Percentiles rank a stretch among this genome's conserved stretches.
Evolutionary conservation across 2,329 filamentous ascomycete species (phyloP).

Genomic region (Hymenoscyphus linearis): DNA sequence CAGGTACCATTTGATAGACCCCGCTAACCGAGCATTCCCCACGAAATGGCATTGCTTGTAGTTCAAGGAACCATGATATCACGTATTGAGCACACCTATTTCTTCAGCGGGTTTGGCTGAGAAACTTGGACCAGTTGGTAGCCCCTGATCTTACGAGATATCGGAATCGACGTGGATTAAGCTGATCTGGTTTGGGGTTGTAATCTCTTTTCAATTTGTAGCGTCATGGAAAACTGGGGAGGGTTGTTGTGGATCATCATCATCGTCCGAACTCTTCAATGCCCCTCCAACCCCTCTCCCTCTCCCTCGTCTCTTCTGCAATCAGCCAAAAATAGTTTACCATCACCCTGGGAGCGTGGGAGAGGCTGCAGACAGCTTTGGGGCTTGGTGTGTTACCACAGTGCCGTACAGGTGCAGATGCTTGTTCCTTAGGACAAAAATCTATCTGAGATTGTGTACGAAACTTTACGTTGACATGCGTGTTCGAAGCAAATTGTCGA

Average conservation of each 20-base stretch:
- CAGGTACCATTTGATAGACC: slow-evolving; percentile 4
- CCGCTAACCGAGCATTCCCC: slow-evolving; percentile 11
- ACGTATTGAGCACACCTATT: background rate
- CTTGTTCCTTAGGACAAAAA: slow-evolving; percentile 2
- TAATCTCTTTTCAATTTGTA: slow-evolving; percentile 27
- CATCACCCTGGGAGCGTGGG: slow-evolving; percentile 7
- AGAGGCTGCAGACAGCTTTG: slow-evolving; percentile 2
- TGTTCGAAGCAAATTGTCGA: slow-evolving; percentile 6
- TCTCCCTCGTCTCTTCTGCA: background rate
- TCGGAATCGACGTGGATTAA: background rate
- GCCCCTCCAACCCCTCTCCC: background rate
- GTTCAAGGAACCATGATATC: background rate
- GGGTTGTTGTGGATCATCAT: slow-evolving; percentile 8
- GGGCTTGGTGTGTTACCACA: background rate
- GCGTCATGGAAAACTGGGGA: slow-evolving; percentile 18
- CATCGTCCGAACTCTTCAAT: slow-evolving; percentile 10
- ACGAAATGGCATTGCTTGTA: slow-evolving; percentile 2
- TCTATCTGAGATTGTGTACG: slow-evolving; percentile 2
- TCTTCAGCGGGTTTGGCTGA: background rate
- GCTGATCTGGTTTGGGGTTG: slow-evolving; percentile 1
- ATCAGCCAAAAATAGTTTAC: slow-evolving; percentile 10
- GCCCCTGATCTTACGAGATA: background rate
- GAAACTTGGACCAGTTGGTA: slow-evolving; percentile 6
- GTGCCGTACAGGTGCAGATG: background rate
- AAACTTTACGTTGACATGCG: slow-evolving; percentile 2